Evolutionary conservation across 768 basidiomycete species (phyloP), one percentile per base, ranked within the genome.

Genomic region (Cyclocybe cylindracea): DNA sequence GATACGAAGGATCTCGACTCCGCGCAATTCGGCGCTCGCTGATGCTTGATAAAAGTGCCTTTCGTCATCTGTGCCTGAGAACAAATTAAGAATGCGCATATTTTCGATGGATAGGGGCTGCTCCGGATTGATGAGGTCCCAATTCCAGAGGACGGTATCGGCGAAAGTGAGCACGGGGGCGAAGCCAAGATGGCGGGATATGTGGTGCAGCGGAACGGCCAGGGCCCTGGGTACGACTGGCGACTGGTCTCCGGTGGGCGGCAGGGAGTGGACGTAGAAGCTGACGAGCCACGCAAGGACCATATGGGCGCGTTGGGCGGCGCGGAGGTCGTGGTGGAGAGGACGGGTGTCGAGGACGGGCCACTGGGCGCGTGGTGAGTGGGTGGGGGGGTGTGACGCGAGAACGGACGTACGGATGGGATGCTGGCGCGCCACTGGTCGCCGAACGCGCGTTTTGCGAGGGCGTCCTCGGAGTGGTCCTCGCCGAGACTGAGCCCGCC

Each of bases 141-240:
- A 88, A 65, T 98, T 97, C 92, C 93, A 99, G 1, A 98, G 79
- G 10, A 99, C 95, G 13, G 91, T 94, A 66, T 97, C 96, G 24
- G 95, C 91, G 65, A 94, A 99, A 0, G 95, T 99, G 57, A 98
- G 76, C 55, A 99, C 83, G 4, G 96, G 96, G 5, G 95, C 94
- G n/a, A 95, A 86, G 46, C 84, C 85, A 38, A 99, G 79, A 46
- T 79, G 69, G 8, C 78, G 78, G 10, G 93, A 96, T 42, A 96
- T 84, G 13, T 78, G 63, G 29, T 91, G 79, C 29, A 97, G 77
- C 0, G 96, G 95, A 18, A 90, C 68, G 1, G 91, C 80, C 37
- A 99, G 74, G 8, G 87, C 78, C 53, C 81, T 77, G 2, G 96
- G 96, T 33, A 99, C 82, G 45, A 78, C 61, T 37, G 84, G 69